Evolutionary conservation across 306 rosid species (phyloP).

Genomic region (Cajanus cajan): DNA sequence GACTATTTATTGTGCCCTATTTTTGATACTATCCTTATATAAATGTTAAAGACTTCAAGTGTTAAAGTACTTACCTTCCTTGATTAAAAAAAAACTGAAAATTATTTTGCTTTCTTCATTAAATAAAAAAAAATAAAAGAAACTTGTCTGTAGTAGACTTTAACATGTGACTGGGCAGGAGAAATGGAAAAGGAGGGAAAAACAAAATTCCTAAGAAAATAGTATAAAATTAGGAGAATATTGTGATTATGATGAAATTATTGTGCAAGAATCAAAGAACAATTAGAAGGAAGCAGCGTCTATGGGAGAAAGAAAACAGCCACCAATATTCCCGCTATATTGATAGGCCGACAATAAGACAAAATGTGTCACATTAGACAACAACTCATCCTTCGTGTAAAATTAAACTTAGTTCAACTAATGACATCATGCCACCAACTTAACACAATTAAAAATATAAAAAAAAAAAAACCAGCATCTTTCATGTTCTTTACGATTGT

Average conservation of each 20-base stretch:
- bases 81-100: too few relatives aligned
- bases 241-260: background rate
- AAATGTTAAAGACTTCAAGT: too few relatives aligned
- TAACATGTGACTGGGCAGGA: background rate
- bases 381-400: conserved; percentile 37
- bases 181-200: background rate
- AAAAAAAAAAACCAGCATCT: background rate
- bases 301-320: conserved; percentile 36
- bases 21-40: too few relatives aligned
- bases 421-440: conserved; percentile 39
- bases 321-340: conserved; percentile 88
- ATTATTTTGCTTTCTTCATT: too few relatives aligned
- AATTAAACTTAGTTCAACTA: background rate
- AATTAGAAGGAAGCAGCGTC: conserved; percentile 25
- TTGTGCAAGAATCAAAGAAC: conserved; percentile 9
- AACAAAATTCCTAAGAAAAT: background rate
- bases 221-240: background rate
- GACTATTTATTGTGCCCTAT: too few relatives aligned
- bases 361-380: conserved; percentile 73
- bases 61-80: too few relatives aligned
- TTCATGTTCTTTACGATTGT: conserved; percentile 25
- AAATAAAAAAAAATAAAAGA: too few relatives aligned
- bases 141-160: background rate
- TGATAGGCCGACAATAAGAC: conserved; percentile 94
- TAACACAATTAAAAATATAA: background rate